These are phyloP conservation scores for Cystobasidium ongulense DNA, from an alignment of 768 basidiomycete species.

Conservation along the genomic window DNA sequence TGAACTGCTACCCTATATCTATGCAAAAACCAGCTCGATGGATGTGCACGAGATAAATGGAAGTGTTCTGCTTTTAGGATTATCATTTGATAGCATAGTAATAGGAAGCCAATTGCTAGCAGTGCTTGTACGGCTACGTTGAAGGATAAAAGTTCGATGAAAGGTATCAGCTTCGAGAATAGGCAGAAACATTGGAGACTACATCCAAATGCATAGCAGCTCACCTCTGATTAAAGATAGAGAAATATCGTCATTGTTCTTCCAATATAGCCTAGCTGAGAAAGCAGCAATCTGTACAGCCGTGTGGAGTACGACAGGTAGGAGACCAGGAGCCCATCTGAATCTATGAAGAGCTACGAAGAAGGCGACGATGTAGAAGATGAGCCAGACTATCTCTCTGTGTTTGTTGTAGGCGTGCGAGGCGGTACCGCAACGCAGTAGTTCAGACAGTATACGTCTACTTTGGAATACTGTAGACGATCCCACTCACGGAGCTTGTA, in stretches of 20 bases:
- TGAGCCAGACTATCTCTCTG: not conserved
- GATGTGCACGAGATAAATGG: not conserved
- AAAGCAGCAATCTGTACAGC: not conserved
- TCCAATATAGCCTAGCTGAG: not conserved
- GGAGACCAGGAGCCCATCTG: not conserved
- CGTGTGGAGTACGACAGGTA: not conserved
- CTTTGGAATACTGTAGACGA: not conserved
- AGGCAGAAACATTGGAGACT: not conserved
- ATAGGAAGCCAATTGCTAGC: not conserved
- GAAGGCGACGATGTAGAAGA: not conserved
- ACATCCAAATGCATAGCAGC: not conserved
- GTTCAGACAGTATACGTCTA: too few relatives aligned
- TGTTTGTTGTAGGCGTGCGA: too few relatives aligned
- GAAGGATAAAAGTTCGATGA: not conserved
- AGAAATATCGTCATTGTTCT: not conserved
- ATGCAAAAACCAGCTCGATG: not conserved
- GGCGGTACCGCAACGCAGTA: too few relatives aligned
- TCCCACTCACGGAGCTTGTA: not conserved
- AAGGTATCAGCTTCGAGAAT: not conserved
- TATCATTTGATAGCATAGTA: conserved; percentile 2
- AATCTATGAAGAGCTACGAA: not conserved
- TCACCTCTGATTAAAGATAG: not conserved
- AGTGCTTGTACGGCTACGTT: not conserved
- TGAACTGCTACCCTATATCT: not conserved
- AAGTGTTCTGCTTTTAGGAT: conserved; percentile 3